A percentile compares a stretch with the other conserved stretches of the same genome.
Evolutionary conservation across 495 filamentous ascomycete genomes (phyloP).

Genomic region (Amniculicola lignicola): DNA sequence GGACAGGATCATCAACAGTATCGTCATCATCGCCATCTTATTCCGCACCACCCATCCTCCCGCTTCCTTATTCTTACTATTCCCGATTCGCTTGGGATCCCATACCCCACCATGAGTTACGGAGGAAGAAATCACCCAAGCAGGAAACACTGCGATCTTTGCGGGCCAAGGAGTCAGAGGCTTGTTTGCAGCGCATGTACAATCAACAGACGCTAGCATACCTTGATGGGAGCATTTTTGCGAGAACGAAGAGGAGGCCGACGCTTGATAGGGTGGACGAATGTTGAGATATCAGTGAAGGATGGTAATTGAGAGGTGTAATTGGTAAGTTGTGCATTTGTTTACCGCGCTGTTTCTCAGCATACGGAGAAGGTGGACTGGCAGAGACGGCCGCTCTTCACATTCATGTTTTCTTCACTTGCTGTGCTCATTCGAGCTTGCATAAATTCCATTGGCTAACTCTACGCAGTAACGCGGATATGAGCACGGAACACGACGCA

Average conservation of each 20-base stretch:
- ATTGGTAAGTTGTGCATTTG: too few relatives aligned
- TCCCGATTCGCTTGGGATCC: background rate
- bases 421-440: too few relatives aligned
- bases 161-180: constrained; percentile 37
- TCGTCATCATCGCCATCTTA: background rate
- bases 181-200: constrained; percentile 37
- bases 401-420: too few relatives aligned
- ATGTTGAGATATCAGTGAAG: background rate
- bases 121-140: constrained; percentile 33
- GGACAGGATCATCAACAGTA: background rate
- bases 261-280: background rate
- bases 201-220: constrained; percentile 38
- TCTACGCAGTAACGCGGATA: too few relatives aligned
- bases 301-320: too few relatives aligned
- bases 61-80: too few relatives aligned
- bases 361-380: too few relatives aligned
- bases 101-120: constrained; percentile 18
- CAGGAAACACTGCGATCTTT: constrained; percentile 35
- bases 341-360: too few relatives aligned
- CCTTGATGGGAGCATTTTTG: constrained; percentile 31
- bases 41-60: constrained; percentile 3
- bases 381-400: too few relatives aligned
- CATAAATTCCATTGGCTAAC: too few relatives aligned
- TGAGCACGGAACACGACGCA: too few relatives aligned
- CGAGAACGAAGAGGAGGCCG: background rate